These are phyloP conservation scores for Metarhizium humberi DNA, from an alignment of 2,329 filamentous ascomycete genomes.

Conservation along the genomic window DNA sequence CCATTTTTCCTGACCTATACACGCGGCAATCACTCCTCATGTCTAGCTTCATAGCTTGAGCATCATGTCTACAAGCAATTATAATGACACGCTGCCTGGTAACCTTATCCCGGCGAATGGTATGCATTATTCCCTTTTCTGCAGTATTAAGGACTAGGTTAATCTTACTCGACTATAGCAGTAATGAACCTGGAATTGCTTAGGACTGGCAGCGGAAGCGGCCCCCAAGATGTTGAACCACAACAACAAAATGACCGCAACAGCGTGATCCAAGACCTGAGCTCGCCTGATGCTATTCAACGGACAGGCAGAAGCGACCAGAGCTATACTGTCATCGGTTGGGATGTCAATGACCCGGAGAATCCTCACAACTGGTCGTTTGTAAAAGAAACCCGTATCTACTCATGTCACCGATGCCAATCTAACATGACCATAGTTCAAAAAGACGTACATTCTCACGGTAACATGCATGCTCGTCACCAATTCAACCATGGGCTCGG, in stretches of 20 bases:
- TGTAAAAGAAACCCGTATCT: slow-evolving; percentile 13
- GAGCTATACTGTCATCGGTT: slow-evolving; percentile 30
- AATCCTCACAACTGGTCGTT: slow-evolving; percentile 45
- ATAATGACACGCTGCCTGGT: neutral
- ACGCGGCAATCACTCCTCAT: too few species aligned
- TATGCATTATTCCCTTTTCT: neutral
- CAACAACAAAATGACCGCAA: slow-evolving; percentile 14
- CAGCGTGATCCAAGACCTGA: slow-evolving; percentile 24
- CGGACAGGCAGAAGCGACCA: slow-evolving; percentile 22
- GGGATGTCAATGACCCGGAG: slow-evolving; percentile 37
- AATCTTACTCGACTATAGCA: neutral
- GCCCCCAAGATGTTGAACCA: neutral
- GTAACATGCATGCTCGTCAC: slow-evolving; percentile 50
- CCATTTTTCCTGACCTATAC: too few species aligned
- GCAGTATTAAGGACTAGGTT: neutral
- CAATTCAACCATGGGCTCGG: slow-evolving; percentile 59
- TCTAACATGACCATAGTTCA: slow-evolving; percentile 26
- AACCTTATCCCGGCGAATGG: neutral
- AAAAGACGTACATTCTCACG: slow-evolving; percentile 44
- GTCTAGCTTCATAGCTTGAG: neutral
- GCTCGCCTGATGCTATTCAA: slow-evolving; percentile 22
- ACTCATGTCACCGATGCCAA: neutral
- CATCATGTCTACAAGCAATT: neutral
- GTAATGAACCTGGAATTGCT: neutral
- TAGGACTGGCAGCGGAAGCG: neutral